Evolutionary conservation across 1,284 basidiomycete species (phyloP).

Genomic region (Trametes hirsuta): DNA sequence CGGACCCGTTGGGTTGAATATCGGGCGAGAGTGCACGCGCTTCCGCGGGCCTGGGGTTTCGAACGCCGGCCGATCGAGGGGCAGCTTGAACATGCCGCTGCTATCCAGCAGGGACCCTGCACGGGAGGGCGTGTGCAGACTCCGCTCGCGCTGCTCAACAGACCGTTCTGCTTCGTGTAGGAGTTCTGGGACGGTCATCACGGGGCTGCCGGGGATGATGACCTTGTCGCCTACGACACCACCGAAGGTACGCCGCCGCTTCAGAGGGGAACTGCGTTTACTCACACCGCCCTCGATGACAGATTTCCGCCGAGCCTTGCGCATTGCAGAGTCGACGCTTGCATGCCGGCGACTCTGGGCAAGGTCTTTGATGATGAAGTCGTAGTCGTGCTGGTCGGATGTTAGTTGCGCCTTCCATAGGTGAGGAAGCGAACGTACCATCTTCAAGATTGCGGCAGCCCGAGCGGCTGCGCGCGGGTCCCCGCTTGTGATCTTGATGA

Average conservation of each 20-base stretch:
- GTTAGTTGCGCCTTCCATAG: background rate
- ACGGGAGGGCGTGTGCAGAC: constrained; percentile 17
- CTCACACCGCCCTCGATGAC: constrained; percentile 41
- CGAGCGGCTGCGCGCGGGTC: constrained; percentile 84
- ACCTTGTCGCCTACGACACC: constrained; percentile 55
- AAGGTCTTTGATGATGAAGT: constrained; percentile 62
- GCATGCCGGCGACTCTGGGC: constrained; percentile 34
- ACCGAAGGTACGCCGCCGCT: constrained; percentile 42
- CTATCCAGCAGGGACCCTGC: constrained; percentile 7
- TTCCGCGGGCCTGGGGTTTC: constrained; percentile 22
- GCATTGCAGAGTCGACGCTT: constrained; percentile 39
- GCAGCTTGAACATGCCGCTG: constrained; percentile 14
- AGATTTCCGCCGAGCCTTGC: constrained; percentile 40
- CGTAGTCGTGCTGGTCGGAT: constrained; percentile 72
- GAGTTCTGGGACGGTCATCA: constrained; percentile 55
- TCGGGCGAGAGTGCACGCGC: constrained; percentile 12
- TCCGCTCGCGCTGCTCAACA: constrained; percentile 37
- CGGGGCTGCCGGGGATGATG: constrained; percentile 57
- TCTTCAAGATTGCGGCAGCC: constrained; percentile 88
- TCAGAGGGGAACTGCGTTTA: constrained; percentile 32
- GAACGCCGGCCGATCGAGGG: constrained; percentile 11
- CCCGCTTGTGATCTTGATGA: constrained; percentile 78
- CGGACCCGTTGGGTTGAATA: constrained; percentile 23
- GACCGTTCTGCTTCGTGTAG: constrained; percentile 62
- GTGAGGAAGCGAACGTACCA: constrained; percentile 47